phyloP scores from a whole-genome alignment of 495 filamentous ascomycete species.

The Aspergillus hancockii region DNA sequence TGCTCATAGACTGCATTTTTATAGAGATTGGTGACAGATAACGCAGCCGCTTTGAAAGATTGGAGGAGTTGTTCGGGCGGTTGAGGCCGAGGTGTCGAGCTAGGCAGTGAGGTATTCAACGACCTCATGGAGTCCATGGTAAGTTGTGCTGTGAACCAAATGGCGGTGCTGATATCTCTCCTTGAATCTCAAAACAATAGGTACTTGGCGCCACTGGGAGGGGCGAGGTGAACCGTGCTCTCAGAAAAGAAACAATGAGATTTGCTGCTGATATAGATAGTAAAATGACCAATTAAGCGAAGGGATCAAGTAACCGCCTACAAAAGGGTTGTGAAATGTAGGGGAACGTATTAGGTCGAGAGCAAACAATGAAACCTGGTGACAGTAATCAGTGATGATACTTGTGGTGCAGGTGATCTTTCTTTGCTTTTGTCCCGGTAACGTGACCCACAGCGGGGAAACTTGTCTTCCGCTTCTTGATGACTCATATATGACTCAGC shows the following conservation, averaged over 20 bases:
- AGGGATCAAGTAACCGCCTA: neutral
- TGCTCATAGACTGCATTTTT: slow-evolving; percentile 81
- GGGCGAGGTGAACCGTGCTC: slow-evolving; percentile 25
- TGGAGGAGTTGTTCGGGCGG: slow-evolving; percentile 80
- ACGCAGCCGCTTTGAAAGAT: slow-evolving; percentile 86
- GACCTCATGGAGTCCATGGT: slow-evolving; percentile 75
- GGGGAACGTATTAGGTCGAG: neutral
- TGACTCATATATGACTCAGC: slow-evolving; percentile 34
- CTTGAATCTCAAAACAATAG: neutral
- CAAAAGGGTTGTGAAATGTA: neutral
- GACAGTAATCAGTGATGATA: slow-evolving; percentile 9
- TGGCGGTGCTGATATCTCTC: slow-evolving; percentile 18
- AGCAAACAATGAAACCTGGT: slow-evolving; percentile 5
- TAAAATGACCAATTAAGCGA: slow-evolving; percentile 2
- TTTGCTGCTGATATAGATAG: slow-evolving; percentile 2
- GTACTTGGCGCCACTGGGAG: slow-evolving; percentile 15
- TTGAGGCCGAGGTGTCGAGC: slow-evolving; percentile 53
- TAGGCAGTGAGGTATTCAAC: slow-evolving; percentile 67
- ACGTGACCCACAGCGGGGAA: slow-evolving; percentile 45
- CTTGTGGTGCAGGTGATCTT: slow-evolving; percentile 24
- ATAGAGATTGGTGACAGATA: slow-evolving; percentile 95
- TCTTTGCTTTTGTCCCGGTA: slow-evolving; percentile 41
- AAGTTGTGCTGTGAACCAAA: slow-evolving; percentile 14
- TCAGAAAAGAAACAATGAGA: slow-evolving; percentile 7
- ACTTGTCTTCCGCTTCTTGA: slow-evolving; percentile 31